A percentile compares a stretch with the other conserved stretches of the same genome.
Evolutionary conservation across 352 stramenopile genomes (phyloP).

Genomic region (Phytophthora palmivora): DNA sequence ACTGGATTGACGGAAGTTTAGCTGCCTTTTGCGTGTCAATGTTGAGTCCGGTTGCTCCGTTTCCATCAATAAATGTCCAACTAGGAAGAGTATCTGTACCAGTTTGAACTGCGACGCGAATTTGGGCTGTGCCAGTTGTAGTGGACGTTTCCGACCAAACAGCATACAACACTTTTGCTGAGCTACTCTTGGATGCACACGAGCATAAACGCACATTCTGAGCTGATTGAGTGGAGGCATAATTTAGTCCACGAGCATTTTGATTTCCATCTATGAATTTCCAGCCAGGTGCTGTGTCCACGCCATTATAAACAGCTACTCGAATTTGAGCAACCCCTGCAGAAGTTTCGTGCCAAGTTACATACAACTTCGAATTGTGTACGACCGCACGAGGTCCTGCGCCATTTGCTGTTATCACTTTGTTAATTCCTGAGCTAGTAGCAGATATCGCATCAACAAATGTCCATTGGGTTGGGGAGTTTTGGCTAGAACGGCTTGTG

Average conservation of each 20-base stretch:
- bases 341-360: slow-evolving; percentile 59
- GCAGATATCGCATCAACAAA: slow-evolving; percentile 42
- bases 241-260: slow-evolving; percentile 51
- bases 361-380: slow-evolving; percentile 58
- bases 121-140: slow-evolving; percentile 36
- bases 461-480: slow-evolving; percentile 41
- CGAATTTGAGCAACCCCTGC: slow-evolving; percentile 49
- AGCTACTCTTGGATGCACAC: slow-evolving; percentile 36
- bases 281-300: slow-evolving; percentile 52
- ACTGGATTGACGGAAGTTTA: slow-evolving; percentile 46
- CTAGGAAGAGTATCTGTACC: slow-evolving; percentile 42
- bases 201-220: slow-evolving; percentile 49
- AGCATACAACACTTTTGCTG: slow-evolving; percentile 45
- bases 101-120: slow-evolving; percentile 60
- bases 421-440: slow-evolving; percentile 55
- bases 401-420: slow-evolving; percentile 43
- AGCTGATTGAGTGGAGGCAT: slow-evolving; percentile 34
- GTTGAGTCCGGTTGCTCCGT: slow-evolving; percentile 51
- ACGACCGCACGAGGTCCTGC: slow-evolving; percentile 34
- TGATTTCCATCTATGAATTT: slow-evolving; percentile 65
- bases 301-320: slow-evolving; percentile 59
- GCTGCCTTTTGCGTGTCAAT: slow-evolving; percentile 37
- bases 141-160: slow-evolving; percentile 59
- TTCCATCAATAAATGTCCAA: slow-evolving; percentile 69
- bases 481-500: slow-evolving; percentile 24